These are phyloP conservation scores for Pichia thaimueangensis DNA, from an alignment of 805 yeast genomes.

Conservation along the genomic window DNA sequence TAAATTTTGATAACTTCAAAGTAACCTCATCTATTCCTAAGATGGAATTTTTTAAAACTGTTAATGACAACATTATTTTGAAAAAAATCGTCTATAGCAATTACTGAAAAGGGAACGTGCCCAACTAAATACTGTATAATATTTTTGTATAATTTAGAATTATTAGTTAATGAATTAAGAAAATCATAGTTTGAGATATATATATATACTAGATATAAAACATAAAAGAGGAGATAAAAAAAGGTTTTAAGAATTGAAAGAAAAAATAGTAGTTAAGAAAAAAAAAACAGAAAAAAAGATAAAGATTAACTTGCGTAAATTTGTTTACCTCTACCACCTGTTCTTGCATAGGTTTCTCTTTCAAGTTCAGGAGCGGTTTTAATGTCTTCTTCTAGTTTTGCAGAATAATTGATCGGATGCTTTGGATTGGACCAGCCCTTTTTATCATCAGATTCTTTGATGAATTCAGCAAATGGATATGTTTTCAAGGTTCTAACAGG, in stretches of 20 bases:
- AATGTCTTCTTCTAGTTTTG: constrained; percentile 22
- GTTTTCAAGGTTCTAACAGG: constrained; percentile 53
- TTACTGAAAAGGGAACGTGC: too few species aligned
- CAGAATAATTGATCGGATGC: constrained; percentile 21
- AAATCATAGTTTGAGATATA: background rate
- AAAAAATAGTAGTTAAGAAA: background rate
- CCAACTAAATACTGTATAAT: too few species aligned
- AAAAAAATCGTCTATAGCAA: constrained; percentile 17
- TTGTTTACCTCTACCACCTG: constrained; percentile 10
- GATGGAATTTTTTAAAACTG: constrained; percentile 22
- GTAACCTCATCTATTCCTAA: constrained; percentile 26
- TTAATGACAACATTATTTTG: constrained; percentile 25
- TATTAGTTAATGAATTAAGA: background rate
- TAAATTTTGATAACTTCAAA: constrained; percentile 22
- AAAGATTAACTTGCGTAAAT: constrained; percentile 1
- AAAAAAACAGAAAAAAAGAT: background rate
- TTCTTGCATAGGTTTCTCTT: constrained; percentile 16
- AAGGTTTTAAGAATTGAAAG: background rate
- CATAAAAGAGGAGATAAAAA: background rate
- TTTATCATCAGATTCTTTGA: constrained; percentile 31
- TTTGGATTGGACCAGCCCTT: constrained; percentile 38
- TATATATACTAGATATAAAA: background rate
- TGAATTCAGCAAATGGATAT: constrained; percentile 59
- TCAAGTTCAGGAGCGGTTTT: constrained; percentile 20
- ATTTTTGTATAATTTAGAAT: too few species aligned